These are phyloP conservation scores for Daldinia loculata DNA, from an alignment of 495 filamentous ascomycete genomes.

Conservation along the genomic window DNA sequence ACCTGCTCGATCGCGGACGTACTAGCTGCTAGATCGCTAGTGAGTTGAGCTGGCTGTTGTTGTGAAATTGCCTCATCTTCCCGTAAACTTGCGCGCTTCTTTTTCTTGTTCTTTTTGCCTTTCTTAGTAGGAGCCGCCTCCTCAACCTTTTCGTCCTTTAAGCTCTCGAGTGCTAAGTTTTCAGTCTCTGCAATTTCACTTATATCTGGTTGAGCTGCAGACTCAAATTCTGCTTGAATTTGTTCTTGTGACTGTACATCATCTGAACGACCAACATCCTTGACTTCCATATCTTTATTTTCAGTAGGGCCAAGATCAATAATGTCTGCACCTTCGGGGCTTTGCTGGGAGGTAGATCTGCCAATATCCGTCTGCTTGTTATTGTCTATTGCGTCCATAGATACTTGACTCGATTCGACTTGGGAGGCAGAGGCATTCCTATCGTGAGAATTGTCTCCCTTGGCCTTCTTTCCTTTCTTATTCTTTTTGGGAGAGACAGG, in stretches of 20 bases:
- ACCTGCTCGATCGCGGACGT: neutral
- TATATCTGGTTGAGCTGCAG: neutral
- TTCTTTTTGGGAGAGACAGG: constrained; percentile 34
- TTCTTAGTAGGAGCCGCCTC: constrained; percentile 1
- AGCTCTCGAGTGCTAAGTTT: neutral
- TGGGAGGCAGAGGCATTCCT: constrained; percentile 2
- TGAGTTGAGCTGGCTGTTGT: constrained; percentile 8
- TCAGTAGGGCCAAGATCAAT: constrained; percentile 7
- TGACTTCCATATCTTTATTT: neutral
- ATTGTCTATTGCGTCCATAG: neutral
- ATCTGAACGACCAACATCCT: neutral
- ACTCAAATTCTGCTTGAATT: neutral
- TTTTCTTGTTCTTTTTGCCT: constrained; percentile 13
- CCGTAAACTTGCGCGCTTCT: constrained; percentile 15
- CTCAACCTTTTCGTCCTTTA: neutral
- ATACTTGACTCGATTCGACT: constrained; percentile 17
- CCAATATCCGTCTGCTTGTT: constrained; percentile 22
- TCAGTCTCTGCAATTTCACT: neutral
- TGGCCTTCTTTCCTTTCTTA: constrained; percentile 46
- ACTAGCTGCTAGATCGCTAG: neutral
- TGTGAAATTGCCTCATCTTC: neutral
- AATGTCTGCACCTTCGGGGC: neutral
- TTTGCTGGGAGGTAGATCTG: constrained; percentile 9
- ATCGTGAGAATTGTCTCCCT: constrained; percentile 3
- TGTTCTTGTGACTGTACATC: constrained; percentile 20